Conservation (phyloP, 352 stramenopile species). For the Pythium grandisporangium region DNA sequence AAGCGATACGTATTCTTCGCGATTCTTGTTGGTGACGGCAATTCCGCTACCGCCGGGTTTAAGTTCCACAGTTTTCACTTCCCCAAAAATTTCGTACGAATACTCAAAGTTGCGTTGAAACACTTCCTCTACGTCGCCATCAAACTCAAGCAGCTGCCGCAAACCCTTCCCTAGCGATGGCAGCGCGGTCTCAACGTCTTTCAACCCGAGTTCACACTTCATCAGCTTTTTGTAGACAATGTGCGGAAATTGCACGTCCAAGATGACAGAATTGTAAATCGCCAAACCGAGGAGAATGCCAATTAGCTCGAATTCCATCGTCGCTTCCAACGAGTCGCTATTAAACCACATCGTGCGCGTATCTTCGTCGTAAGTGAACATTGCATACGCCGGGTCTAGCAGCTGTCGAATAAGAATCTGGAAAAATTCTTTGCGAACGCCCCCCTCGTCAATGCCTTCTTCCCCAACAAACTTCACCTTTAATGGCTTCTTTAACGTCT, state of each 20-base stretch:
- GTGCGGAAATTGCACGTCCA: constrained; percentile 75
- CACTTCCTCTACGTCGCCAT: constrained; percentile 58
- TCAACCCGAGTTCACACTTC: constrained; percentile 30
- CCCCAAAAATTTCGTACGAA: constrained; percentile 72
- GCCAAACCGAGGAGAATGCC: constrained; percentile 69
- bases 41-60: constrained; percentile 49
- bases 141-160: constrained; percentile 52
- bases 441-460: constrained; percentile 74
- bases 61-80: constrained; percentile 71
- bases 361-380: constrained; percentile 76
- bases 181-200: constrained; percentile 47
- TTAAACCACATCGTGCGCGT: constrained; percentile 74
- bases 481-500: constrained; percentile 67
- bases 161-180: constrained; percentile 55
- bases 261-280: constrained; percentile 82
- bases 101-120: constrained; percentile 74
- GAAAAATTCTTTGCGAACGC: constrained; percentile 79
- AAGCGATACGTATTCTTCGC: constrained; percentile 57
- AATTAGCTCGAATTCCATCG: constrained; percentile 84
- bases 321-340: constrained; percentile 67
- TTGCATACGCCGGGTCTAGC: constrained; percentile 63
- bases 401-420: constrained; percentile 72
- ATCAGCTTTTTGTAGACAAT: constrained; percentile 83
- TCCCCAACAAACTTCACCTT: constrained; percentile 82
- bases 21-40: constrained; percentile 52